phyloP scores from a whole-genome alignment of 164 flowering plant genomes.

The Buxus sempervirens region DNA sequence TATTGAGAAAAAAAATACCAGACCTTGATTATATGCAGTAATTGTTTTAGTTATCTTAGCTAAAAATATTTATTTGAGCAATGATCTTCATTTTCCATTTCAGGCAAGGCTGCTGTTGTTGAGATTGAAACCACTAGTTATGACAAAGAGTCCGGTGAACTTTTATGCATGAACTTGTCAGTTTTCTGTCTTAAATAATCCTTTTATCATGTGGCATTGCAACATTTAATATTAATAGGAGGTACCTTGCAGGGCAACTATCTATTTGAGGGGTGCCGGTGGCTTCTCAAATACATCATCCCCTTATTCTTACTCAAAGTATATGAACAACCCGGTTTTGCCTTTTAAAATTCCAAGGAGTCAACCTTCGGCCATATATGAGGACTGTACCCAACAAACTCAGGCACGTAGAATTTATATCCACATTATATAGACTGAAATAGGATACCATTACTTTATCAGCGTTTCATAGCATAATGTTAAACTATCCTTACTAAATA shows the following conservation, averaged over 20 bases:
- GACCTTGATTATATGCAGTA: no score
- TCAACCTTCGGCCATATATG: constrained; percentile 61
- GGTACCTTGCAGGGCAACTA: constrained; percentile 42
- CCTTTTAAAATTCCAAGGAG: constrained; percentile 48
- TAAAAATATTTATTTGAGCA: background rate
- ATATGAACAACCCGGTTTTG: constrained; percentile 41
- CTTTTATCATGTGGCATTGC: background rate
- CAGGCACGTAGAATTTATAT: constrained; percentile 45
- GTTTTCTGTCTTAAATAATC: constrained; percentile 12
- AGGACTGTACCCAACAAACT: constrained; percentile 68
- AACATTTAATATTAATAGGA: background rate
- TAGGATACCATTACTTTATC: background rate
- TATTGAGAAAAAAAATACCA: no score
- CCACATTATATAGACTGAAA: background rate
- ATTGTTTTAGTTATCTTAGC: background rate
- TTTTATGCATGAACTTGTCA: constrained; percentile 79
- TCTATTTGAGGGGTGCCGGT: constrained; percentile 83
- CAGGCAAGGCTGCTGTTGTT: constrained; percentile 81
- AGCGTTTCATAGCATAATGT: background rate
- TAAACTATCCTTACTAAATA: no score
- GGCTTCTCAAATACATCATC: constrained; percentile 82
- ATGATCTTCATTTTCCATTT: constrained; percentile 8
- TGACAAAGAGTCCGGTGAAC: constrained; percentile 60
- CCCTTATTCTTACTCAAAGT: constrained; percentile 65
- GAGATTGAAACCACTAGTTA: constrained; percentile 75